Evolutionary conservation across 108 stramenopile genomes (phyloP), one percentile per base, ranked within the genome.

Genomic region (Skeletonema tropicum): DNA sequence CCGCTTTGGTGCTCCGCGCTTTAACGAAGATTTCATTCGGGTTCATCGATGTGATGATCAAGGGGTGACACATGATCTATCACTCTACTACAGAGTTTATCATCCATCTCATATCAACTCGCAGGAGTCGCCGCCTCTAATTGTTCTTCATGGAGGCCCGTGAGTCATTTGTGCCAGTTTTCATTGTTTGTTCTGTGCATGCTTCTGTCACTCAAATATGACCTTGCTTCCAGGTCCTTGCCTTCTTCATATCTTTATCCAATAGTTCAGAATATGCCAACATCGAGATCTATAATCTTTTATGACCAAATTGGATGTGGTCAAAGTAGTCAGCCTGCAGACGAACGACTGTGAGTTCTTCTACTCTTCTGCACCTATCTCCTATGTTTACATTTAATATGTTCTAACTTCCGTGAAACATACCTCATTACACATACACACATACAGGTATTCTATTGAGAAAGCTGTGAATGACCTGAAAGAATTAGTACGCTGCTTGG

Each of bases 251-350:
- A 85, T 41, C 38, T 85, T 19, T 77, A 62, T 45, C 79, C 84
- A 21, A 36, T 85, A 29, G 76, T 69, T 26, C 70, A 81, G 12
- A 64, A 81, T 12, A 55, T 85, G 33, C 82, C 82, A 33, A 77
- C 64, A 38, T 72, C 74, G 9, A 61, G 84, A 46, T 71, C 84
- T 41, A 67, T 85, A 3, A 77, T 82, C 60, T 82, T 85, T 36
- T 85, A 81, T 61, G 84, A 85, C 68, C 84, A 85, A 72, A 46
- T 85, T 10, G 84, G 84, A 26, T 85, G 84, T 39, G 84, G 84
- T 45, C 63, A 63, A 62, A 77, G 69, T 35, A 66, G 59, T 49
- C 52, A 69, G 38, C 82, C 73, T 23, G 61, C 74, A 36, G 73
- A 83, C 3, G 59, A 57, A 55, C 38, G 69, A 48, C 49, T 79